phyloP scores from a whole-genome alignment of 1,139 yeast genomes.

The Pneumocystis jirovecii region DNA sequence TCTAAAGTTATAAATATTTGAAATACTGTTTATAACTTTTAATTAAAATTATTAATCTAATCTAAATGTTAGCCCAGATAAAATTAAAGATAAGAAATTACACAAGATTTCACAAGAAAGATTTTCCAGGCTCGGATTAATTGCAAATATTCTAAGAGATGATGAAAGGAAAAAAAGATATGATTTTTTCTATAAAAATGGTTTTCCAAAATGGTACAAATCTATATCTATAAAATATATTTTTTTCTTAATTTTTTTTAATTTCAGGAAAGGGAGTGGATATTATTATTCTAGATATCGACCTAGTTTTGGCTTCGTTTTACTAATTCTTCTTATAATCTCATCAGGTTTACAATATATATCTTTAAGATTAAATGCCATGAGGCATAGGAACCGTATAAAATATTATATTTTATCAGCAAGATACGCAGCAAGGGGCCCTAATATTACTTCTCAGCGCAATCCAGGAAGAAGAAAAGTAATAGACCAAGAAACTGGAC shows the following conservation, averaged over 20 bases:
- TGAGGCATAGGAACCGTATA: slow-evolving; percentile 49
- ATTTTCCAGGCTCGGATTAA: slow-evolving; percentile 60
- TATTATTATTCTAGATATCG: slow-evolving; percentile 23
- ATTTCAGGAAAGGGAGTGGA: slow-evolving; percentile 10
- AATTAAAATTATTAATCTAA: neutral
- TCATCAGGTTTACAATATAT: slow-evolving; percentile 46
- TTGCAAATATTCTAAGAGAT: slow-evolving; percentile 56
- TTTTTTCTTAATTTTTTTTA: neutral
- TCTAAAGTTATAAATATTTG: neutral
- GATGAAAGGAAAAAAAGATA: slow-evolving; percentile 50
- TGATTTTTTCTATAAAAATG: slow-evolving; percentile 68
- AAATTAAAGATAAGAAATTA: slow-evolving; percentile 28
- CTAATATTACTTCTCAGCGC: slow-evolving; percentile 17
- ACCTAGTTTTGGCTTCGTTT: slow-evolving; percentile 41
- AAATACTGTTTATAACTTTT: neutral
- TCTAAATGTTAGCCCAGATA: slow-evolving; percentile 43
- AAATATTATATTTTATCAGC: slow-evolving; percentile 28
- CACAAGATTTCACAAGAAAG: slow-evolving; percentile 33
- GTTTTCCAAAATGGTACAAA: slow-evolving; percentile 66
- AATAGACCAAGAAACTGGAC: slow-evolving; percentile 32
- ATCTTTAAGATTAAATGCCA: slow-evolving; percentile 39
- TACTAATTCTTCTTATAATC: slow-evolving; percentile 35
- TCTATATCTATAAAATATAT: neutral
- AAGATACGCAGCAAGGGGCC: slow-evolving; percentile 32
- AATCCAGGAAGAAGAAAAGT: slow-evolving; percentile 25